Conservation (phyloP, 1,284 basidiomycete species). For the Xanthoconium separans region DNA sequence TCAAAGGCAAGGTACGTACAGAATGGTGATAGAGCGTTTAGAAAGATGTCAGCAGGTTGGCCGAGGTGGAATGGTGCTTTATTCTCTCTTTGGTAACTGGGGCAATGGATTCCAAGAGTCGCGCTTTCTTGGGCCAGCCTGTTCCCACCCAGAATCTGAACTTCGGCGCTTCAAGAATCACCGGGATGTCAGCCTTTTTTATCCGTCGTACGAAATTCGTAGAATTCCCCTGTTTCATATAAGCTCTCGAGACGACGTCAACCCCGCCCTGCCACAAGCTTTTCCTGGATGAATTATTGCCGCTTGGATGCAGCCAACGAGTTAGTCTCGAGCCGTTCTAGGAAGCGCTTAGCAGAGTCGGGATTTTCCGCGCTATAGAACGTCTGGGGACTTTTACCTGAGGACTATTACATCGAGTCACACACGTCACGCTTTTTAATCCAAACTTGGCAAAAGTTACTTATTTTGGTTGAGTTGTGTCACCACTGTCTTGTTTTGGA, state of each 20-base stretch:
- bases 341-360: not conserved
- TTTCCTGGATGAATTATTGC: too few species aligned
- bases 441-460: too few species aligned
- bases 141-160: conserved; percentile 30
- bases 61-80: conserved; percentile 30
- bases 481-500: not conserved
- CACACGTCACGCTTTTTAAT: too few species aligned
- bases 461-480: too few species aligned
- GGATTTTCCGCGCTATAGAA: not conserved
- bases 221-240: conserved; percentile 9
- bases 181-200: conserved; percentile 6
- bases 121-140: conserved; percentile 25
- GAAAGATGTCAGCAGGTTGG: conserved; percentile 18
- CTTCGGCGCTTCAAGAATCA: conserved; percentile 11
- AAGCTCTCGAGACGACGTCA: not conserved
- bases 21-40: conserved; percentile 31
- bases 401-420: not conserved
- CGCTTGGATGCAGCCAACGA: too few species aligned
- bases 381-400: not conserved
- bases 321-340: not conserved
- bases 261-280: too few species aligned
- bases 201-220: conserved; percentile 4
- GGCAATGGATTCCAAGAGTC: conserved; percentile 30
- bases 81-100: conserved; percentile 36
- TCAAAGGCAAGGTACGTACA: conserved; percentile 14